Base-by-base conservation (phyloP, 257 asterid species). In the Anisodus tanguticus region DNA sequence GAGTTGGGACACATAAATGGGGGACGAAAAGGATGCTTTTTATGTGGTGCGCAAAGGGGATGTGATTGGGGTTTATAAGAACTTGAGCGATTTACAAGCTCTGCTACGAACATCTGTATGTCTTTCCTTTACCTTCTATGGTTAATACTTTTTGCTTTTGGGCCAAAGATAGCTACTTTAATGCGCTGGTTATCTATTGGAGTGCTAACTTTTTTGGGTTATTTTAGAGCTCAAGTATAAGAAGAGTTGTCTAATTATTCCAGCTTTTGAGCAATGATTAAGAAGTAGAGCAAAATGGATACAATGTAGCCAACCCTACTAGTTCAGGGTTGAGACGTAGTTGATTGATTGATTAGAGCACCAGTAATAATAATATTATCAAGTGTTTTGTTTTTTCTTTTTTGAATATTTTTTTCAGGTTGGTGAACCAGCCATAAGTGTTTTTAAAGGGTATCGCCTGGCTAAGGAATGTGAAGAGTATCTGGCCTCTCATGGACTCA, bases 21-120 rank as follows among this genome's bases (percentile, higher is more conserved):
- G 91, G 58, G 99, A 94, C 82, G 99, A 94, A 76, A 93, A 89
- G 85, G 97, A 96, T 72, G 97, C 93, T 6, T 96, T 92, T 86
- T 96, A 94, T 86, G 98, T 96, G 43, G 98, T 94, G 26, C 89
- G 92, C 31, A 96, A 91, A 86, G 97, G 98, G n/a, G 92, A 89
- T 70, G 83, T 86, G 70, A 87, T 87, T 86, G 98, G 98, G 72
- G 93, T 96, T 16, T 96, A 96, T 90, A 96, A 89, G 90, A 96
- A 97, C 92, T 88, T 93, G 9, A 90, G 90, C 82, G 99, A 96
- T 91, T 95, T 93, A 88, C 98, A 95, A 85, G 90, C 95, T 41
- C 87, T 92, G 57, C 93, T 93, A 76, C 91, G 88, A 71, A 89
- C 98, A 68, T 89, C 97, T 78, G 99, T 95, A 95, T 89, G 85